A percentile compares a stretch with the other conserved stretches of the same genome.
These are phyloP conservation scores for Mycosarcoma maydis DNA, from an alignment of 1,284 basidiomycete species.

Conservation along the genomic window DNA sequence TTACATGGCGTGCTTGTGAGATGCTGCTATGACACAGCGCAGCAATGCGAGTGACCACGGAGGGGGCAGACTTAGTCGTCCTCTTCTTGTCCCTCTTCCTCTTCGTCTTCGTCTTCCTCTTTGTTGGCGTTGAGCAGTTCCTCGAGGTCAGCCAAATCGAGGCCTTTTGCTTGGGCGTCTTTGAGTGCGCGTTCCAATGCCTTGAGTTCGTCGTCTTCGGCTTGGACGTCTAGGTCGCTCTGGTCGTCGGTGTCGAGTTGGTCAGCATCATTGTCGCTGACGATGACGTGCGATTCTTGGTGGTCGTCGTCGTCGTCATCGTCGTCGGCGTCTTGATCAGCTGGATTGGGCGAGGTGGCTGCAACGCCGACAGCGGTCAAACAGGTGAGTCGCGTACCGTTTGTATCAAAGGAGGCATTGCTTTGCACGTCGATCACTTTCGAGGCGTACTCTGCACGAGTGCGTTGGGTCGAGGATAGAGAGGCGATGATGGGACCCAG, in stretches of 20 bases:
- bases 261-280: slow-evolving; percentile 29
- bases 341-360: slow-evolving; percentile 1
- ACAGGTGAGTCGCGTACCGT: slow-evolving; percentile 61
- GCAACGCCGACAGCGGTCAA: slow-evolving; percentile 55
- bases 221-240: slow-evolving; percentile 37
- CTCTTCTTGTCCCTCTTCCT: slow-evolving; percentile 20
- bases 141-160: slow-evolving; percentile 39
- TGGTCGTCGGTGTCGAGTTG: slow-evolving; percentile 28
- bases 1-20: not conserved
- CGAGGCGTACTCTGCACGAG: slow-evolving; percentile 10
- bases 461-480: slow-evolving; percentile 5
- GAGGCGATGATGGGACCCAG: slow-evolving; percentile 34
- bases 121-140: slow-evolving; percentile 38
- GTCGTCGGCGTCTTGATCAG: slow-evolving; percentile 24
- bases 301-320: slow-evolving; percentile 25
- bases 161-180: slow-evolving; percentile 43
- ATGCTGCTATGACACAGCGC: not conserved
- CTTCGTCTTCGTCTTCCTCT: slow-evolving; percentile 12
- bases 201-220: slow-evolving; percentile 49
- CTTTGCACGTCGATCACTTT: slow-evolving; percentile 29
- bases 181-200: slow-evolving; percentile 45
- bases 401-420: slow-evolving; percentile 55
- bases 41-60: too few relatives aligned
- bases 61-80: too few relatives aligned
- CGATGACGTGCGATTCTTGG: too few relatives aligned